Conservation (phyloP, 805 yeast species). For the Torulaspora quercuum region DNA sequence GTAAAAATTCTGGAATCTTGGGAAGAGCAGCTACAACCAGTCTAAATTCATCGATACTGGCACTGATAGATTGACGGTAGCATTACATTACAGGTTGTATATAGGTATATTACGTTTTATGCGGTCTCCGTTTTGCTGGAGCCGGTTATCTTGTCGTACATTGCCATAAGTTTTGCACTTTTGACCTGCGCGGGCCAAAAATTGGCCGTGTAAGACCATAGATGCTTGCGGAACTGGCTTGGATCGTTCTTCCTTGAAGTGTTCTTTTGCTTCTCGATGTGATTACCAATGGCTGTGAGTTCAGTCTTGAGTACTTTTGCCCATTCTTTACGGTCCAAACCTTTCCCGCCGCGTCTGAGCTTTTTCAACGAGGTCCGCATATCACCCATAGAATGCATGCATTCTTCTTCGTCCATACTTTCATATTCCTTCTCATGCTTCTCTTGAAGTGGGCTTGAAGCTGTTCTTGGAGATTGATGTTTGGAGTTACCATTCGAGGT, state of each 20-base stretch:
- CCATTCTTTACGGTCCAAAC: constrained; percentile 74
- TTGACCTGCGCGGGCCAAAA: constrained; percentile 90
- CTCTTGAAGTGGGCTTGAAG: constrained; percentile 11
- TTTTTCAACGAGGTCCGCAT: constrained; percentile 63
- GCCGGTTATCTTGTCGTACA: constrained; percentile 59
- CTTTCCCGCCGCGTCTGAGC: constrained; percentile 67
- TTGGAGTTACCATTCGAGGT: constrained; percentile 9
- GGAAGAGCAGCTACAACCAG: no score
- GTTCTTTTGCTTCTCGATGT: constrained; percentile 47
- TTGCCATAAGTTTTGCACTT: constrained; percentile 63
- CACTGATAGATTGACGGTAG: no score
- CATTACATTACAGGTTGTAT: no score
- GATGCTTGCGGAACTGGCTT: constrained; percentile 52
- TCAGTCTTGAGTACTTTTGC: constrained; percentile 66
- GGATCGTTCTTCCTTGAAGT: constrained; percentile 32
- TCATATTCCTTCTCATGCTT: constrained; percentile 52
- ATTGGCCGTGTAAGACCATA: constrained; percentile 80
- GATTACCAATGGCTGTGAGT: constrained; percentile 68
- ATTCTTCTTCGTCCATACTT: constrained; percentile 71
- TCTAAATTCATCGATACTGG: no score
- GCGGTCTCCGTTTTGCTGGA: constrained; percentile 4
- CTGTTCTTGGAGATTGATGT: constrained; percentile 7
- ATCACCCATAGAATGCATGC: constrained; percentile 59
- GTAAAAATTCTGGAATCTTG: no score
- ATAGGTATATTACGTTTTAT: no score